phyloP scores from a whole-genome alignment of 2,329 filamentous ascomycete genomes.

The Dactylellina leptospora region DNA sequence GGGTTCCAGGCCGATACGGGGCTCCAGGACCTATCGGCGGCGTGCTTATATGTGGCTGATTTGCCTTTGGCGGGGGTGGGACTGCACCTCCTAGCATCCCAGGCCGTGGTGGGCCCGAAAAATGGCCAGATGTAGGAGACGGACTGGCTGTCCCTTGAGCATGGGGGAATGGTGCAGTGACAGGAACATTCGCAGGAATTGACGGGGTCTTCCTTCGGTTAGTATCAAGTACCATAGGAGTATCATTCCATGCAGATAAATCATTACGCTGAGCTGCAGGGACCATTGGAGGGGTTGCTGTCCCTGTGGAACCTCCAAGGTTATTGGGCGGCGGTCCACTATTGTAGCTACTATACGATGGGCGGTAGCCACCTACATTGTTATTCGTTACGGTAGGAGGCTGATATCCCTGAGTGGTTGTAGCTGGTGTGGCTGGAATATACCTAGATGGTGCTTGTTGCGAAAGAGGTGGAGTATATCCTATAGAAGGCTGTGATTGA shows the following conservation, averaged over 20 bases:
- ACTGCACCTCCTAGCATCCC: conserved; percentile 68
- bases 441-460: conserved; percentile 48
- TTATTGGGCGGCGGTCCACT: conserved; percentile 59
- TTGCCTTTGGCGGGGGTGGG: conserved; percentile 63
- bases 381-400: conserved; percentile 65
- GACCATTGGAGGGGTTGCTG: conserved; percentile 71
- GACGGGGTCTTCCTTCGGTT: conserved; percentile 78
- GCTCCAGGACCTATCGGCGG: conserved; percentile 56
- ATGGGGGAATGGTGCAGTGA: conserved; percentile 78
- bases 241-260: conserved; percentile 90
- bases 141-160: conserved; percentile 75
- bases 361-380: conserved; percentile 60
- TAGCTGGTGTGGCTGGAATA: conserved; percentile 55
- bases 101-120: conserved; percentile 72
- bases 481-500: neutral
- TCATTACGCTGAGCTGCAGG: conserved; percentile 70
- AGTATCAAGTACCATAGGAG: conserved; percentile 84
- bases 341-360: conserved; percentile 10
- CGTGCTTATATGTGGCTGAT: conserved; percentile 25
- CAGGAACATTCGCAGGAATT: conserved; percentile 68
- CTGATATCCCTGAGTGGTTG: conserved; percentile 60
- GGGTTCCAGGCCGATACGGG: conserved; percentile 61
- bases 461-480: conserved; percentile 8
- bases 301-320: conserved; percentile 71
- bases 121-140: conserved; percentile 78